Percentiles rank a stretch among this genome's conserved stretches.
Conservation (phyloP, 805 yeast species). For the Lipomyces spencermartinsiae region DNA sequence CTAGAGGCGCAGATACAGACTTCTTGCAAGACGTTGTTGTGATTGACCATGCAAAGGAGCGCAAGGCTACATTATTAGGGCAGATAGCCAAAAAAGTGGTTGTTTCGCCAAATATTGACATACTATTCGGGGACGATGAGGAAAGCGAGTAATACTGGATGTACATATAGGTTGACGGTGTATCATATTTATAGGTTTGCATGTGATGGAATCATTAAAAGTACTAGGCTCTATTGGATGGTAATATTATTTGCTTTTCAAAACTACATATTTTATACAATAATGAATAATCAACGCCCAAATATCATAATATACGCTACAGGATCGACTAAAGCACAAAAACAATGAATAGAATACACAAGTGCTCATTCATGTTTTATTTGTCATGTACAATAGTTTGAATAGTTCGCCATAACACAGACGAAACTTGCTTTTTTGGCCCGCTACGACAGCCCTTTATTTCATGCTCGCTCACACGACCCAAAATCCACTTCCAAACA, state of each 20-base stretch:
- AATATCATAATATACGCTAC: background rate
- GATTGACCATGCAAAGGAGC: conserved; percentile 52
- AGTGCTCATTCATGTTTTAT: background rate
- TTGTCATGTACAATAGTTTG: background rate
- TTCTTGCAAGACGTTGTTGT: conserved; percentile 77
- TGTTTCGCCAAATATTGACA: conserved; percentile 57
- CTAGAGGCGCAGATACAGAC: conserved; percentile 70
- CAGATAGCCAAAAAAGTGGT: conserved; percentile 62
- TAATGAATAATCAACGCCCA: background rate
- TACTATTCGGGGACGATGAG: conserved; percentile 23
- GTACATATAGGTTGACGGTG: background rate
- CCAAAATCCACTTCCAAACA: background rate
- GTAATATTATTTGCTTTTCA: background rate
- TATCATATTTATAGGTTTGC: background rate
- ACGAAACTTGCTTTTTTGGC: background rate
- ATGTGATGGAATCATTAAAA: background rate
- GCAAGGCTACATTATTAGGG: conserved; percentile 58
- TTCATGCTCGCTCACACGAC: background rate
- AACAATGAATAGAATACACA: background rate
- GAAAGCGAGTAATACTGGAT: conserved; percentile 8
- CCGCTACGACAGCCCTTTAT: background rate
- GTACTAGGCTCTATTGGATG: background rate
- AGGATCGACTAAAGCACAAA: background rate
- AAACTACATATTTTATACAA: background rate
- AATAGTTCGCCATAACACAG: background rate